Evolutionary conservation across 176 grass and related monocot species (phyloP), one percentile per base, ranked within the genome.

Genomic region (Tillandsia leiboldiana): DNA sequence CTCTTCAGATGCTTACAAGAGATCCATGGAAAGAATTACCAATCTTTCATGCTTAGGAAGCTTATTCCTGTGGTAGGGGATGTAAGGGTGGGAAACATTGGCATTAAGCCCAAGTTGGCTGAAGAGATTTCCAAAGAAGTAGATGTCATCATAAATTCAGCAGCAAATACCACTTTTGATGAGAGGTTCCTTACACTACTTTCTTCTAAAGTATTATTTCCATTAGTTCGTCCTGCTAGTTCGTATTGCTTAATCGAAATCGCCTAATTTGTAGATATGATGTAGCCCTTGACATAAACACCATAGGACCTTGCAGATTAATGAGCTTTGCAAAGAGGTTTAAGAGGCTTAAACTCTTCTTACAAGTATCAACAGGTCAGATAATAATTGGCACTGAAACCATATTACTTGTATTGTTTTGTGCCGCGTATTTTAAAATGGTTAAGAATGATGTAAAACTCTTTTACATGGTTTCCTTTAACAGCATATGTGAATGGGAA

Each of bases 331-430:
- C 86, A 23, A 87, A 92, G 75, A 82, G 84, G 26, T 92, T 82
- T 56, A 75, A 63, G 3, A 78, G 74, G 15, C 84, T 96, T 1
- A 92, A 96, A 79, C 84, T 96, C 9, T 89, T 96, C 74, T 69
- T 96, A 63, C 93, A 97, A 27, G 93, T 97, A 49, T 97, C 93
- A 3, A 97, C 93, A 87, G 93, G 92, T 96, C 5, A 74, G 77
- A 66, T 64, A 24, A 67, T 53, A 53, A 11, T 2, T 59, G 29
- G 51, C 67, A 64, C 20, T 0, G 7, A 50, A 51, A 33, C 13
- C 28, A 51, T 17, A 12, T 51, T 65, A 24, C 8, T 12, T 10
- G 10, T 49, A 11, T 65, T 70, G 11, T 9, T 4, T 63, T n/a
- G 13, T 74, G 50, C 54, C 14, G 10, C 5, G 7, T 42, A 5